Base-by-base conservation (phyloP, 176 grass and related monocot genomes). In the Lolium rigidum region DNA sequence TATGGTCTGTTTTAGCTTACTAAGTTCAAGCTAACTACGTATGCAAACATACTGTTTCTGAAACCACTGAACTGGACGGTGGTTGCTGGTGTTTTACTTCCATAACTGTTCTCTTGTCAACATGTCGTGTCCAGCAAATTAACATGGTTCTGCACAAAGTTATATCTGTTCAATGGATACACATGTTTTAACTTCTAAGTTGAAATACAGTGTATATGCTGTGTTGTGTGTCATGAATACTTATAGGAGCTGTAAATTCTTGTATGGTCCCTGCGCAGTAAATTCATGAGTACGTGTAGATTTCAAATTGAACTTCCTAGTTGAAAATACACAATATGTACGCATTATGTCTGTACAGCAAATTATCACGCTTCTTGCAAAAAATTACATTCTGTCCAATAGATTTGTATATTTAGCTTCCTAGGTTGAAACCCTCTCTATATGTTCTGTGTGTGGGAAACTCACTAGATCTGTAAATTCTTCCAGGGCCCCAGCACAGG, bases 401-500 rank as follows among this genome's bases (percentile, higher is more conserved):
- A 24, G 11, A 20, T 68, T 9, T 11, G 14, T 54, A 13, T 82
- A 21, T 31, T 56, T 10, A 21, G 4, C 22, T 74, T 88, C 15
- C 22, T 70, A 65, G 51, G 70, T 80, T 61, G 14, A 14, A 72
- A 9, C 47, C 10, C 8, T 0, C n/a, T n/a, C 37, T 55, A 1
- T 85, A 10, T 49, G 48, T 70, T 7, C n/a, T n/a, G 55, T 52
- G 6, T 66, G 26, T 61, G 59, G 63, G 0, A 54, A 63, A 6
- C 65, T 87, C 65, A 87, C 37, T 68, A n/a, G 20, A 41, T 5
- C 70, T 83, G 15, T 72, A 50, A 50, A 78, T 35, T 10, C 62
- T 63, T 88, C 39, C 86, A 98, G 96, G 96, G 93, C 6, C 92
- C 93, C 69, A 87, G 70, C 47, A 49, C 84, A 24, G 93, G 82